Evolutionary conservation across 1,284 basidiomycete genomes (phyloP), one percentile per base, ranked within the genome.

Genomic region (Dichomitus squalens): DNA sequence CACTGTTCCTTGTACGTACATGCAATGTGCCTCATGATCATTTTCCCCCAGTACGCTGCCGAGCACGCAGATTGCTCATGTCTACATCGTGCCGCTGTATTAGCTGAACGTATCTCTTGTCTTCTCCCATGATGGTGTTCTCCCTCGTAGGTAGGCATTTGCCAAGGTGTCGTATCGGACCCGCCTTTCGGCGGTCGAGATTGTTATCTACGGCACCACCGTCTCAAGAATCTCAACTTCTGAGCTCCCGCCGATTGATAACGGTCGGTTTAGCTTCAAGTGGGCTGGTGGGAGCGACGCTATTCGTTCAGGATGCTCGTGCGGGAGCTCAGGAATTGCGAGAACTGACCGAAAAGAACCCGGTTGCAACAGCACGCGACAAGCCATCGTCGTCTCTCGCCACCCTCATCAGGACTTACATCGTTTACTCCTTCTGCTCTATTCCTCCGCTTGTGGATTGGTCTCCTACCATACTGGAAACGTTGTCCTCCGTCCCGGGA

Each of bases 381-480:
- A 51, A 62, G n/a, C 43, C 57, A 5, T 54, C 58, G n/a, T 49
- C 63, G 2, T 63, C 76, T 1, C 79, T 72, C 54, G 81, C 73
- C 3, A 68, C 75, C 27, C 78, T 90, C 21, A 44, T 87, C 23
- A 83, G 93, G 52, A 76, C 91, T 1, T 96, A 95, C 66, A 70
- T 88, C 48, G 93, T 96, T 39, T 96, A 90, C 74, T 81, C 88
- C 11, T 79, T 92, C 70, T 92, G 89, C 70, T 92, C 90, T 7
- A 76, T 92, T 29, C 91, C 94, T 2, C 68, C 78, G 0, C 73
- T 97, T 14, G 89, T 96, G 35, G 92, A 96, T 68, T 75, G 83
- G 59, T 85, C 92, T 0, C 93, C 94, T 0, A 70, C 74, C 34
- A 75, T 96, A n/a, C 79, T 97, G 44, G 74, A 82, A 23, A 68